phyloP scores from a whole-genome alignment of 2,329 filamentous ascomycete species.

The Claviceps paspali region DNA sequence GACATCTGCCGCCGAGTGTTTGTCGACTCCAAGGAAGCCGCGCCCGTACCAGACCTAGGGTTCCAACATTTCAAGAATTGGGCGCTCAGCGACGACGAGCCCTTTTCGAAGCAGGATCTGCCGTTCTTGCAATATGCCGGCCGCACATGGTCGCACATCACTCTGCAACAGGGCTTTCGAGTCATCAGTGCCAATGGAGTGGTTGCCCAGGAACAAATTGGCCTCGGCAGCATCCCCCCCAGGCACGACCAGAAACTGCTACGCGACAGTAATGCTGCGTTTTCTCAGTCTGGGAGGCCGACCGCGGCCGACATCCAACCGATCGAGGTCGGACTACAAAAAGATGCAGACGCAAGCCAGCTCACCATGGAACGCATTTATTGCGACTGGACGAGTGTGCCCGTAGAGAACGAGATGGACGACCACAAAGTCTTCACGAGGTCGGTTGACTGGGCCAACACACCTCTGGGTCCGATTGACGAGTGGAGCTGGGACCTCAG shows the following conservation, averaged over 20 bases:
- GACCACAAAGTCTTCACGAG: constrained; percentile 20
- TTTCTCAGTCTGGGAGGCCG: not conserved
- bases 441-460: constrained; percentile 30
- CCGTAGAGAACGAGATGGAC: constrained; percentile 5
- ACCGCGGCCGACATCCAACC: constrained; percentile 2
- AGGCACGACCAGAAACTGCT: not conserved
- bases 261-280: not conserved
- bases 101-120: not conserved
- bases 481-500: constrained; percentile 32
- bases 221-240: not conserved
- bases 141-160: constrained; percentile 5
- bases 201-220: constrained; percentile 8
- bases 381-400: constrained; percentile 5
- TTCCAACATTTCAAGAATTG: constrained; percentile 4
- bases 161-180: constrained; percentile 1
- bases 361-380: constrained; percentile 9
- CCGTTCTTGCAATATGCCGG: constrained; percentile 5
- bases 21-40: not conserved
- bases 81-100: not conserved
- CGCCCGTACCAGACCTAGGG: not conserved
- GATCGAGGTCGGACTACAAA: constrained; percentile 6
- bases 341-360: constrained; percentile 14
- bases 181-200: constrained; percentile 9
- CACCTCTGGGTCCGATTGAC: constrained; percentile 29
- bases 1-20: constrained; percentile 2